These are phyloP conservation scores for Neoboletus brunneissimus DNA, from an alignment of 768 basidiomycete species.

Conservation along the genomic window DNA sequence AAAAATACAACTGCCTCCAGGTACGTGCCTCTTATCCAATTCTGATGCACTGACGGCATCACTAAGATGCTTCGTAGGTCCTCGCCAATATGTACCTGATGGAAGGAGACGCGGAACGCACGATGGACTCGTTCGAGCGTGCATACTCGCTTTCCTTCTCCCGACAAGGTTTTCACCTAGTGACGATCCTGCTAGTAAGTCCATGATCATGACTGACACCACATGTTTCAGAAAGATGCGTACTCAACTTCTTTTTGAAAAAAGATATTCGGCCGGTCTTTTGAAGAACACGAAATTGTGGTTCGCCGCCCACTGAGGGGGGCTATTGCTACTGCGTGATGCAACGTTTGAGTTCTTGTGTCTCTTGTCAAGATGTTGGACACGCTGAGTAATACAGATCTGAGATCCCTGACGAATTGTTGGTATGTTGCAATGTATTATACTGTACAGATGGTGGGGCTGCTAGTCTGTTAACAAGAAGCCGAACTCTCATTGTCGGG, in stretches of 20 bases:
- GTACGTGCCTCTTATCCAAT: neutral
- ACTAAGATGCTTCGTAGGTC: neutral
- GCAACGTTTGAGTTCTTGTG: no score
- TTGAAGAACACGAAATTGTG: slow-evolving; percentile 7
- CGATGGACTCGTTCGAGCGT: neutral
- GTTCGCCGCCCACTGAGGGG: neutral
- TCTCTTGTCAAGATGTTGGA: no score
- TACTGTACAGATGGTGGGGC: no score
- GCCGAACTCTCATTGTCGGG: no score
- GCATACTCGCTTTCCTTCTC: neutral
- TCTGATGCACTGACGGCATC: no score
- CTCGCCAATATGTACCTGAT: neutral
- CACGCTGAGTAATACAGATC: no score
- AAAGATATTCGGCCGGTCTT: slow-evolving; percentile 1
- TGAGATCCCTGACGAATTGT: no score
- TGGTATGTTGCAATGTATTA: no score
- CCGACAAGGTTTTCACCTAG: neutral
- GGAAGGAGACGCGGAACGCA: neutral
- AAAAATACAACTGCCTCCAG: neutral
- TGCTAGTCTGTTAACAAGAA: no score
- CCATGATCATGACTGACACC: no score
- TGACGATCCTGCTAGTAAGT: neutral
- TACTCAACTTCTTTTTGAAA: neutral
- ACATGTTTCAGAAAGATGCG: neutral
- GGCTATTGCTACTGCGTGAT: neutral